Evolutionary conservation across 495 filamentous ascomycete genomes (phyloP), one percentile per base, ranked within the genome.

Genomic region (Penicillium verhagenii): DNA sequence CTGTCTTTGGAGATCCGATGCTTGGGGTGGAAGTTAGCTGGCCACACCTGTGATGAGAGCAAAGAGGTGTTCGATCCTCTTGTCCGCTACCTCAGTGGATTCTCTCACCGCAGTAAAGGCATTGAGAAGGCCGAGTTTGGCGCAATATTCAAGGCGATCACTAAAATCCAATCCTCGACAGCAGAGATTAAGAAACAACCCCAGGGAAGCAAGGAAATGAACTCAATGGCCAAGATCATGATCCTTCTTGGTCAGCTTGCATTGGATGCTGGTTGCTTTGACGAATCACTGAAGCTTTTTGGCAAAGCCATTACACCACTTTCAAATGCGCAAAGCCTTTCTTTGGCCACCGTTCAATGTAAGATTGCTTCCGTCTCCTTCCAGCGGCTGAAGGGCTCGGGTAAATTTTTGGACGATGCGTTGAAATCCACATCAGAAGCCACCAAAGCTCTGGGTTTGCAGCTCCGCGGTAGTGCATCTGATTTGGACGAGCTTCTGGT

Each of bases 61-160:
- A 88, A 83, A 63, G 90, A 96, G 24, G 65, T 95, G 47, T 67
- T 86, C 45, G 78, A 84, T 4, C 90, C 91, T 11, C 79, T 92
- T 33, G 72, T 80, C 4, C 81, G 84, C 35, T 93, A 83, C 54
- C 66, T 93, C 16, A 71, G 75, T 1, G 76, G 75, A 14, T 93
- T 86, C 59, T 69, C 77, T 35, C 77, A 86, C 42, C 79, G 86
- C 13, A 74, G 66, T 31, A 69, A 74, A 23, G 67, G 69, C 0
- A 66, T 76, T 4, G 59, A 72, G 1, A 73, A 73, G 35, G 20
- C 70, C 1, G 71, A 74, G 20, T 83, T 82, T 54, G 65, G 66
- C 6, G 31, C 47, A 1, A 47, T 75, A 8, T 75, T 72, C 53
- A 71, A 65, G 31, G 64, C 58, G 1, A 68, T 77, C 14, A 71